Evolutionary conservation across 257 asterid species (phyloP), one percentile per base, ranked within the genome.

Genomic region (Hygrophila difformis): DNA sequence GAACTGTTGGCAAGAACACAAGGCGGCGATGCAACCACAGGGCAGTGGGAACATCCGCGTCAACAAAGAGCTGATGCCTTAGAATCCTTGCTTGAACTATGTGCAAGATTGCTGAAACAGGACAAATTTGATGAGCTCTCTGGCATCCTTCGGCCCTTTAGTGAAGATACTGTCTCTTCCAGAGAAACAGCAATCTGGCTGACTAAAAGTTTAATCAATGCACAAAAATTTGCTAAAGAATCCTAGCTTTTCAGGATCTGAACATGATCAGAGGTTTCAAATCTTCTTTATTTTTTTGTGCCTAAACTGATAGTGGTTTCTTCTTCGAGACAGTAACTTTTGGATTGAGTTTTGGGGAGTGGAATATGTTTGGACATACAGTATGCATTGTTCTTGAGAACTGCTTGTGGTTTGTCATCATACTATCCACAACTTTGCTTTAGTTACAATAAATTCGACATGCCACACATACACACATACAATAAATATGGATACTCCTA

Each of bases 181-280:
- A 65, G 98, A 63, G 96, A 85, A 55, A 89, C 98, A 2, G 94
- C 98, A 18, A 89, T 89, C 47, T 89, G 96, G 96, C 71, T 89
- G 55, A 78, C 98, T 0, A 89, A 89, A 48, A 82, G 79, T 67
- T 75, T 85, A 1, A 71, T 85, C 66, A 74, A 70, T 61, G 81
- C 87, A 41, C 80, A 79, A 44, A 85, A 81, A 53, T 36, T 74
- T 52, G 65, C 70, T 3, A 70, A 69, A 45, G 74, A 68, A 43
- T 55, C 84, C 18, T 84, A 69, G 37, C 2, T 10, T 33, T 33
- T 9, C 37, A 5, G 10, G 37, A 33, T 5, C 12, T 33, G 60
- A 65, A 29, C 43, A 49, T 37, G 19, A 21, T 65, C n/a, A 41
- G 41, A 18, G 28, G 18, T 49, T 65, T 60, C 54, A 44, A 60